Base-by-base conservation (phyloP, 805 yeast genomes). In the Candida ficus region DNA sequence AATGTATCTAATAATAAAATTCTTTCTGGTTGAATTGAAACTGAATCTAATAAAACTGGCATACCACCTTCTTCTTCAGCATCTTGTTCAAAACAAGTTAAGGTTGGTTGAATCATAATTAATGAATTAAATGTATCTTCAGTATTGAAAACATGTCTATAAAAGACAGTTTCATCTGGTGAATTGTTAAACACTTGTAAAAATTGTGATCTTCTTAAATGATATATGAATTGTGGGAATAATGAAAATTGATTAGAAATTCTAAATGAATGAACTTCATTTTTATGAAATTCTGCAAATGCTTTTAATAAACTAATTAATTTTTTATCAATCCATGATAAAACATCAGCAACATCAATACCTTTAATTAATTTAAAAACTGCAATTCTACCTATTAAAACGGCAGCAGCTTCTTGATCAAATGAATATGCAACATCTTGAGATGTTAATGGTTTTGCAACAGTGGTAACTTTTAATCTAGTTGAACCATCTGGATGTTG, bases 391-490 rank as follows among this genome's bases (percentile, higher is more conserved):
- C 83, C 78, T 47, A 78, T 60, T 31, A 80, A 58, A 0, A 80
- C 83, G 4, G 80, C 71, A 0, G 85, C 83, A 11, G 82, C 81
- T 53, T 80, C 86, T 57, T 81, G 86, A 55, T 80, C 88, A 54
- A 80, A 80, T 13, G 71, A 71, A 9, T 57, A 56, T 29, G 73
- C 68, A 33, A 78, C 50, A 35, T 62, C 66, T 10, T 64, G 60
- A 21, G 66, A 64, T 11, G 67, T 66, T 4, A 76, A 58, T 4
- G 70, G 70, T 23, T 67, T 63, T 6, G 73, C 67, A 5, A 75
- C 57, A 0, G 87, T 80, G 7, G 86, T 79, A 11, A 80, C 84
- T 47, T 78, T 70, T 35, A 81, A 55, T 48, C 85, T 67, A 52
- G 68, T 65, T 19, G 75, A 66, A 3, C 83, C 83, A 38, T 68